These are phyloP conservation scores for Syncephalis plumigaleata DNA, from an alignment of 371 early-diverging fungal species.

Conservation along the genomic window DNA sequence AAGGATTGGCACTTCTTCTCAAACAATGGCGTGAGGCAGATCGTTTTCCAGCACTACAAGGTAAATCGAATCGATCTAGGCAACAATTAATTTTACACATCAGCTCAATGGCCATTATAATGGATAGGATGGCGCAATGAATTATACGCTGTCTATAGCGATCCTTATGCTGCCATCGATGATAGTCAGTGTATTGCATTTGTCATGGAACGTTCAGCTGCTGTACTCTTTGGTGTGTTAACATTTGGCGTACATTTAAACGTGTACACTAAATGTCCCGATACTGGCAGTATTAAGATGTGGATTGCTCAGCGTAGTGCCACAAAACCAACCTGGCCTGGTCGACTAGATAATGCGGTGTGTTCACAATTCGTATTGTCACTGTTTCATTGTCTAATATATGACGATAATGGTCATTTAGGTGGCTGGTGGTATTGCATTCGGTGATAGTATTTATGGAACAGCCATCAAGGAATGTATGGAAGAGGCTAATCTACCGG, in stretches of 20 bases:
- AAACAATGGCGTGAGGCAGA: no score
- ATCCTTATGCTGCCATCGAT: conserved; percentile 10
- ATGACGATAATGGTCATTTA: conserved; percentile 2
- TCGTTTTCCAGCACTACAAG: no score
- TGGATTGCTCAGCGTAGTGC: conserved; percentile 70
- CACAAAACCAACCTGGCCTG: conserved; percentile 77
- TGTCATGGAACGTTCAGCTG: conserved; percentile 64
- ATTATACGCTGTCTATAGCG: conserved; percentile 60
- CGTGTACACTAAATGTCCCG: conserved; percentile 27
- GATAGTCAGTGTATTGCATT: conserved; percentile 21
- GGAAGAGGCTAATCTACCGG: conserved; percentile 75
- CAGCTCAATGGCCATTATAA: no score
- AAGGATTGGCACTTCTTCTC: no score
- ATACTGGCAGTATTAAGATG: conserved; percentile 33
- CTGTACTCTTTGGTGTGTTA: conserved; percentile 56
- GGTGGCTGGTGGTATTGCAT: conserved; percentile 74
- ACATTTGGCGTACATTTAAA: conserved; percentile 74
- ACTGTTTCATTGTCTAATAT: neutral
- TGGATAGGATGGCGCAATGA: conserved; percentile 54
- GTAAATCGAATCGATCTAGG: no score
- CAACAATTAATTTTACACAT: no score
- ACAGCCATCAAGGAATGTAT: conserved; percentile 73
- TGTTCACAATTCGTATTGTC: conserved; percentile 2
- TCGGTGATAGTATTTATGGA: conserved; percentile 30
- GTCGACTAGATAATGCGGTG: conserved; percentile 69